Evolutionary conservation across 164 flowering plant genomes (phyloP).

Genomic region (Magnolia sinica): DNA sequence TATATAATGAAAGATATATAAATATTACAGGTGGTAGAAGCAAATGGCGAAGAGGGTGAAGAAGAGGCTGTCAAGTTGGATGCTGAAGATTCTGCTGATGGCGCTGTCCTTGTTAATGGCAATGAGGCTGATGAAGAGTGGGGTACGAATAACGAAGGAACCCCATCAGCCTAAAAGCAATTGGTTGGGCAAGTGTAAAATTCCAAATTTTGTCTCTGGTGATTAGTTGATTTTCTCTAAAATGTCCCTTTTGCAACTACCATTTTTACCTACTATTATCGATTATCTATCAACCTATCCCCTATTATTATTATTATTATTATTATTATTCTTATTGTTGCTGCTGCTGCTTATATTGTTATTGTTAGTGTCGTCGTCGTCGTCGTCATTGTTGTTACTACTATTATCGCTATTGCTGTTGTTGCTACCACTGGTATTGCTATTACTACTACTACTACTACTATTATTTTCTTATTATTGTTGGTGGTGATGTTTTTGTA

Average conservation of each 20-base stretch:
- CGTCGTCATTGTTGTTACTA: neutral
- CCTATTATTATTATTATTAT: neutral
- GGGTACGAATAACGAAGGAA: conserved; percentile 94
- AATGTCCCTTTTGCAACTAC: conserved; percentile 28
- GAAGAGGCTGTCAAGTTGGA: conserved; percentile 78
- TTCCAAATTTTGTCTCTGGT: conserved; percentile 81
- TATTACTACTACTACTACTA: too few relatives aligned
- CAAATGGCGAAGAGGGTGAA: conserved; percentile 25
- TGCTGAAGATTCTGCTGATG: conserved; percentile 72
- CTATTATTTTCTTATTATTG: too few relatives aligned
- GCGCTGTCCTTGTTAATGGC: conserved; percentile 79
- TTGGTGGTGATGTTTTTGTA: too few relatives aligned
- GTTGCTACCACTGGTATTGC: neutral
- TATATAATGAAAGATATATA: neutral
- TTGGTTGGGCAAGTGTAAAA: conserved; percentile 78
- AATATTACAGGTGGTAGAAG: conserved; percentile 1
- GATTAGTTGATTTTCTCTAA: conserved; percentile 57
- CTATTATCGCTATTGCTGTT: neutral
- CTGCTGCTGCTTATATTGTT: neutral
- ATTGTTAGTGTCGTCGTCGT: neutral
- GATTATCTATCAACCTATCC: neutral
- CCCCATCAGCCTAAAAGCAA: conserved; percentile 82
- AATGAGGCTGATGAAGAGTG: conserved; percentile 89
- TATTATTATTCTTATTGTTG: neutral
- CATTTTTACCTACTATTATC: neutral